These are phyloP conservation scores for Pichia sp. DNA, from an alignment of 1,139 yeast genomes.

Conservation along the genomic window DNA sequence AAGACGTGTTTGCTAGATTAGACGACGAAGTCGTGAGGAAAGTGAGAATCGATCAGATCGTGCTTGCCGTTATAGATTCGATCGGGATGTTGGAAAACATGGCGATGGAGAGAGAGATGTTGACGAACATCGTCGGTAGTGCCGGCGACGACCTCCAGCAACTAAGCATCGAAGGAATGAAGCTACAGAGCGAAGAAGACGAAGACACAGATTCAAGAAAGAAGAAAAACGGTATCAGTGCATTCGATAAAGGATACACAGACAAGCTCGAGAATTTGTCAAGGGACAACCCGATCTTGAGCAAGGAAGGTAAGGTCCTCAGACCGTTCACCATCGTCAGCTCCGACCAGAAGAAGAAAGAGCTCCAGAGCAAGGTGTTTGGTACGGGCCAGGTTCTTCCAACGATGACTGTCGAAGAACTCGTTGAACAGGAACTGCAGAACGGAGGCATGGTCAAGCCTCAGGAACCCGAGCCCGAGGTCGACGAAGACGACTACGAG, in stretches of 20 bases:
- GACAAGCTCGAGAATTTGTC: conserved; percentile 28
- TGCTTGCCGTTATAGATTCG: conserved; percentile 12
- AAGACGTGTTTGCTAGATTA: conserved; percentile 27
- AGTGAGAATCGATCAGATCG: conserved; percentile 10
- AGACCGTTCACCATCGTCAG: conserved; percentile 80
- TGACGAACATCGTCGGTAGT: conserved; percentile 9
- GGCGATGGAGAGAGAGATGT: conserved; percentile 21
- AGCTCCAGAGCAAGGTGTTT: conserved; percentile 61
- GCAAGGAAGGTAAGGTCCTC: conserved; percentile 71
- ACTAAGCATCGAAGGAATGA: conserved; percentile 36
- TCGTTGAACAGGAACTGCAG: conserved; percentile 78
- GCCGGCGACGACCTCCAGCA: background rate
- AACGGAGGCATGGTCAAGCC: conserved; percentile 76
- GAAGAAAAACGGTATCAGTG: conserved; percentile 13
- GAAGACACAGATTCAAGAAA: conserved; percentile 15
- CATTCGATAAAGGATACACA: conserved; percentile 28
- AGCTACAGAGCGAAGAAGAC: conserved; percentile 20
- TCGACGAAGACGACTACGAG: conserved; percentile 48
- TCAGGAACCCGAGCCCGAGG: conserved; percentile 44
- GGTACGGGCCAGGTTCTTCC: conserved; percentile 96
- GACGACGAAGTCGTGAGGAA: conserved; percentile 44
- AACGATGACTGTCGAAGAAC: conserved; percentile 93
- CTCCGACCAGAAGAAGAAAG: conserved; percentile 39
- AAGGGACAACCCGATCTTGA: conserved; percentile 40
- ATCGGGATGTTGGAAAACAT: conserved; percentile 14